Evolutionary conservation across 148 eudicot species (phyloP).

Genomic region (Dysphania ambrosioides): DNA sequence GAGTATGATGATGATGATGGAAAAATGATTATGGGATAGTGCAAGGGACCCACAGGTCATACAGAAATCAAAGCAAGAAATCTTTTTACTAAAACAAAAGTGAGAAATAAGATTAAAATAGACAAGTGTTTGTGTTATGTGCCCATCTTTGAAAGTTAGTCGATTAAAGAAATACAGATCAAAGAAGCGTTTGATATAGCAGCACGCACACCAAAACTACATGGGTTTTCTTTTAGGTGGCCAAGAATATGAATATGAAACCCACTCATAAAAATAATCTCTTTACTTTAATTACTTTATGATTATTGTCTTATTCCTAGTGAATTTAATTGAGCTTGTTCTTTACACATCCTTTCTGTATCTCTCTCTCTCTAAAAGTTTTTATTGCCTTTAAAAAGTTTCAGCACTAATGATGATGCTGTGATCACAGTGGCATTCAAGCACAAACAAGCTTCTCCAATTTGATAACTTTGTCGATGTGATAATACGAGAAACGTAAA

Average conservation of each 20-base stretch:
- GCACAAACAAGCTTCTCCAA: constrained; percentile 23
- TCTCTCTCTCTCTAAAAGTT: background rate
- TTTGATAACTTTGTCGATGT: constrained; percentile 19
- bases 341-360: constrained; percentile 22
- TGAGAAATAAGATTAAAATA: constrained; percentile 1
- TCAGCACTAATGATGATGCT: constrained; percentile 19
- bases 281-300: constrained; percentile 32
- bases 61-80: constrained; percentile 15
- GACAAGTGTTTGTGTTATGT: constrained; percentile 20
- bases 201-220: constrained; percentile 28
- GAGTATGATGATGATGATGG: constrained; percentile 31
- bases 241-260: constrained; percentile 51
- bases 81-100: constrained; percentile 3
- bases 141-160: constrained; percentile 23
- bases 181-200: constrained; percentile 10
- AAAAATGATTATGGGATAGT: constrained; percentile 33
- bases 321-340: constrained; percentile 21
- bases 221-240: constrained; percentile 35
- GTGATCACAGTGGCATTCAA: constrained; percentile 14
- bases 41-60: constrained; percentile 59
- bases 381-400: constrained; percentile 22
- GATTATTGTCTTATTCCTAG: constrained; percentile 32
- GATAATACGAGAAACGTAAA: background rate
- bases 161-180: constrained; percentile 14
- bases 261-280: constrained; percentile 58